Evolutionary conservation across 305 asterid species (phyloP), one percentile per base, ranked within the genome.

Genomic region (Caryopteris hybrid): DNA sequence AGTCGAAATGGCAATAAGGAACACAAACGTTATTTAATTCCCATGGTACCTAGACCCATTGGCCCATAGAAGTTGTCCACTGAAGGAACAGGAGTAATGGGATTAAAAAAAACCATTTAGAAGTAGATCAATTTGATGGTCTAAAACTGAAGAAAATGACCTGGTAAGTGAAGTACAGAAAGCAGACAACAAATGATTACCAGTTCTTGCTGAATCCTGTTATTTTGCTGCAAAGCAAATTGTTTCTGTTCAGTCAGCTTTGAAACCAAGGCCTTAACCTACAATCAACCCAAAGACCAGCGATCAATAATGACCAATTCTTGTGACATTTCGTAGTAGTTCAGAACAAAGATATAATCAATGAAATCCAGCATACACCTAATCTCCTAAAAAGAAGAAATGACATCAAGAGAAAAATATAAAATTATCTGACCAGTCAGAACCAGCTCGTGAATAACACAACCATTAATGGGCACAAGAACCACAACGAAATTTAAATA

Each of bases 141-240:
- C 13, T 31, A n/a, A 45, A 42, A 42, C 6, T 22, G 13, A 25
- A 62, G 17, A 8, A 36, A 45, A 20, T 16, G 36, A 54, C 34
- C 50, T 57, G 10, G 36, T 29, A 45, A 71, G 42, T 36, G 53
- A 68, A 55, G 23, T 27, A 33, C 22, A 39, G 34, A 34, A 61
- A 68, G 20, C 14, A 62, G 64, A 74, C 20, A 75, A 63, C 48
- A 69, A 71, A 56, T 51, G 58, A 62, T 69, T 79, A 88, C 93
- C 89, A 88, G 75, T 79, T 86, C 89, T 77, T 84, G 89, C 80
- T 76, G 82, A 69, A 88, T 89, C 83, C 77, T 83, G 68, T 61
- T 78, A 66, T 77, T 86, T 86, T 78, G 86, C 82, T 83, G 84
- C 75, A 84, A 25, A 33, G 71, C 84, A 74, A 76, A 64, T 65